Percentiles rank a stretch among this genome's conserved stretches.
phyloP scores from a whole-genome alignment of 2,329 filamentous ascomycete species.

The Anisogramma anomala region DNA sequence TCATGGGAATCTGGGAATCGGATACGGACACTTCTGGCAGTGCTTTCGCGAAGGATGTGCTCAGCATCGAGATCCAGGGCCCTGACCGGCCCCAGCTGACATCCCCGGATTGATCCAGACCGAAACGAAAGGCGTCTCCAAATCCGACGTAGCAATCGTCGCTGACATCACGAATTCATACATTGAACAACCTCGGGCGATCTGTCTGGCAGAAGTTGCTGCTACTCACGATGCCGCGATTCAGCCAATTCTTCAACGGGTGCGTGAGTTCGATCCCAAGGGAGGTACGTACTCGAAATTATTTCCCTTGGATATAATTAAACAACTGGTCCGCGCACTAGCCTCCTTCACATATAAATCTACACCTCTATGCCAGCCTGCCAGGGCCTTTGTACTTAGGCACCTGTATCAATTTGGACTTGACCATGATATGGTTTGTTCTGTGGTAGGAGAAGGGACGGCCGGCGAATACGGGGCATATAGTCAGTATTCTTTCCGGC shows the following conservation, averaged over 20 bases:
- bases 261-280: conserved; percentile 3
- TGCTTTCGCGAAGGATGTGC: background rate
- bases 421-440: no score
- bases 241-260: background rate
- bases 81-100: conserved; percentile 4
- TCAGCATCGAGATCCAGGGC: conserved; percentile 2
- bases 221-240: conserved; percentile 7
- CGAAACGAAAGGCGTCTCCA: background rate
- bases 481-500: no score
- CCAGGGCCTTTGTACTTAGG: no score
- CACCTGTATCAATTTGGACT: no score
- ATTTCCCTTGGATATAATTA: no score
- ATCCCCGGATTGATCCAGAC: conserved; percentile 8
- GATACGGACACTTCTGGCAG: background rate
- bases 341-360: no score
- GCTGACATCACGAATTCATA: background rate
- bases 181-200: background rate
- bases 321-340: no score
- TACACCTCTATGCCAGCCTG: no score
- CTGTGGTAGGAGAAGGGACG: no score
- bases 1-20: conserved; percentile 1
- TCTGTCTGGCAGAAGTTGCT: conserved; percentile 1
- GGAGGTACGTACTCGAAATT: no score
- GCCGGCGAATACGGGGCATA: no score
- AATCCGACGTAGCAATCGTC: background rate